A percentile compares a stretch with the other conserved stretches of the same genome.
These are phyloP conservation scores for Clausena lansium DNA, from an alignment of 345 rosid species.

Conservation along the genomic window DNA sequence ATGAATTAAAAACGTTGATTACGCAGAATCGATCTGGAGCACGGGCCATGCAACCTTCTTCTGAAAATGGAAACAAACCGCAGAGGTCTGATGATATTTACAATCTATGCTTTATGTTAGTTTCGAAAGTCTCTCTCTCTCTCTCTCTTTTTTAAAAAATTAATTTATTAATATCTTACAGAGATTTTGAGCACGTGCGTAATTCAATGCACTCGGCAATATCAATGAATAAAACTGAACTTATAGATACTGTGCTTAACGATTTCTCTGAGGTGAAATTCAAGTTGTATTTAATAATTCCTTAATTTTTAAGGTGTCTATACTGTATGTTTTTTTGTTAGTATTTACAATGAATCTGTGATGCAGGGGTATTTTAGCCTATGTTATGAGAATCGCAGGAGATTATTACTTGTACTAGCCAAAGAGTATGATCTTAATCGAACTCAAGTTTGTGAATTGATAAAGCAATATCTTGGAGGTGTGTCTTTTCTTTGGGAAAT, in stretches of 20 bases:
- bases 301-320: background rate
- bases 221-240: conserved; percentile 68
- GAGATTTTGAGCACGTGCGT: conserved; percentile 64
- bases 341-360: conserved; percentile 10
- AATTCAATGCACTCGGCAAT: conserved; percentile 80
- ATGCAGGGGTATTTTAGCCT: conserved; percentile 75
- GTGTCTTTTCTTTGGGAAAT: conserved; percentile 7
- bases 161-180: conserved; percentile 6
- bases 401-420: conserved; percentile 58
- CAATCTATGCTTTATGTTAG: conserved; percentile 17
- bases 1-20: background rate
- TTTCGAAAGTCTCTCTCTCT: too few species aligned
- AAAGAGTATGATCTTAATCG: conserved; percentile 81
- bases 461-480: conserved; percentile 85
- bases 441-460: conserved; percentile 62
- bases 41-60: conserved; percentile 11
- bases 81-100: conserved; percentile 25
- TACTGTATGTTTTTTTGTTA: background rate
- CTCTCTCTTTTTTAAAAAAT: too few species aligned
- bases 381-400: conserved; percentile 54
- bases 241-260: conserved; percentile 61
- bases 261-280: conserved; percentile 70
- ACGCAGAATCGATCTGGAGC: conserved; percentile 26
- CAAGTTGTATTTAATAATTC: background rate
- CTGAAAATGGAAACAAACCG: conserved; percentile 16